phyloP scores from a whole-genome alignment of 2,329 filamentous ascomycete genomes.

The Aspergillus texensis region DNA sequence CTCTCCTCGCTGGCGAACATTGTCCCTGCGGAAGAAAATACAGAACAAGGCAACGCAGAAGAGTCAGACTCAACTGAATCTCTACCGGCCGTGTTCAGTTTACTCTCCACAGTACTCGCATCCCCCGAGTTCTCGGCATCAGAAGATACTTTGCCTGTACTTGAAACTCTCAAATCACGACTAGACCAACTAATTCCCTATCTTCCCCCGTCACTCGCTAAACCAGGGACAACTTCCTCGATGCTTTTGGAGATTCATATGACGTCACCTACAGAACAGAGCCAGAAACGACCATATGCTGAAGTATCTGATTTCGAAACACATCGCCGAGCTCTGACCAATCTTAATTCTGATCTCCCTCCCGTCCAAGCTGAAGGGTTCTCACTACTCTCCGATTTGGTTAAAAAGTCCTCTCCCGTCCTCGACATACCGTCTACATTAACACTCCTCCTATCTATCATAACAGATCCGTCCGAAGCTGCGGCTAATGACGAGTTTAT shows the following conservation, averaged over 20 bases:
- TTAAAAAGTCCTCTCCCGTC: conserved; percentile 45
- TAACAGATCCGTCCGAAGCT: conserved; percentile 37
- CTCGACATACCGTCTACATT: conserved; percentile 48
- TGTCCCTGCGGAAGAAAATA: conserved; percentile 22
- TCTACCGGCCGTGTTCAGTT: conserved; percentile 44
- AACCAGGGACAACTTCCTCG: conserved; percentile 43
- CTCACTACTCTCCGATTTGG: conserved; percentile 41
- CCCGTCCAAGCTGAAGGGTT: conserved; percentile 50
- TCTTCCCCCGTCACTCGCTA: conserved; percentile 36
- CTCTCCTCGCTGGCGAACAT: conserved; percentile 43
- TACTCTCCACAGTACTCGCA: conserved; percentile 46
- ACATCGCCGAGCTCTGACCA: conserved; percentile 44
- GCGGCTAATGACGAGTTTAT: conserved; percentile 45
- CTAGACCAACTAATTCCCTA: conserved; percentile 39
- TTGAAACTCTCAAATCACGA: conserved; percentile 38
- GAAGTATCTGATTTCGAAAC: conserved; percentile 41
- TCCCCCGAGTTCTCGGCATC: conserved; percentile 44
- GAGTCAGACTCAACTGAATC: conserved; percentile 38
- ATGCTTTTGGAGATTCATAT: conserved; percentile 48
- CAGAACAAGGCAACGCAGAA: conserved; percentile 15
- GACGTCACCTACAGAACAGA: conserved; percentile 27
- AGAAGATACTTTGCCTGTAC: conserved; percentile 29
- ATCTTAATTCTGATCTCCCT: conserved; percentile 43
- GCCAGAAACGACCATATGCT: conserved; percentile 23
- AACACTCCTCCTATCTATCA: conserved; percentile 42